Conservation (phyloP, 371 early-diverging fungal species). For the Smittium mucronatum region DNA sequence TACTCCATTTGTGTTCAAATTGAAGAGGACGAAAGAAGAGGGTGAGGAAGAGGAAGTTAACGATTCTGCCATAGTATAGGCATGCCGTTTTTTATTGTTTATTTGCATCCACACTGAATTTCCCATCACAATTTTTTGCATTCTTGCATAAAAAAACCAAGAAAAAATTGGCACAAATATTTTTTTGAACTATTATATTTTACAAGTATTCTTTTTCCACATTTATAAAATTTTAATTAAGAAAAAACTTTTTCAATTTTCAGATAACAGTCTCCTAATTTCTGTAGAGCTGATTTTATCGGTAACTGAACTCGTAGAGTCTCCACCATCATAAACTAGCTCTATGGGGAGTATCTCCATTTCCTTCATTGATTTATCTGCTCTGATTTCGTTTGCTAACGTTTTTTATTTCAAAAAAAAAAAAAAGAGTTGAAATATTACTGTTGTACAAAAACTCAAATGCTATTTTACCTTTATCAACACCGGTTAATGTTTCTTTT, state of each 20-base stretch:
- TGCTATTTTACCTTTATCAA: conserved; percentile 41
- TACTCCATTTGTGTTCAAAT: not conserved
- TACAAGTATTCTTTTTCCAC: no score
- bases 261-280: not conserved
- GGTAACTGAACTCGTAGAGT: conserved; percentile 16
- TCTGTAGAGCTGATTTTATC: conserved; percentile 10
- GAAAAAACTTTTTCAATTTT: not conserved
- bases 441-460: conserved; percentile 8
- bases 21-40: not conserved
- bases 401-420: conserved; percentile 19
- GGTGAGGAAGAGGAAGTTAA: not conserved
- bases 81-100: not conserved
- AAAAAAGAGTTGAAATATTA: conserved; percentile 25
- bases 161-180: no score
- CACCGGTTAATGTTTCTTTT: conserved; percentile 68
- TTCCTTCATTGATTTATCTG: conserved; percentile 26
- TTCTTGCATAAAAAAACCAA: no score
- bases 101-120: not conserved
- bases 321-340: conserved; percentile 44
- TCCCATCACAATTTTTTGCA: not conserved
- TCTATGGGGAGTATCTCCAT: conserved; percentile 60
- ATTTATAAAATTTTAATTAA: no score
- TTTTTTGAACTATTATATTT: no score
- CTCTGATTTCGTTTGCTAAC: conserved; percentile 8
- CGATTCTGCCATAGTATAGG: not conserved